Evolutionary conservation across 129 eudicot genomes (phyloP).

Genomic region (Flaveria bidentis): DNA sequence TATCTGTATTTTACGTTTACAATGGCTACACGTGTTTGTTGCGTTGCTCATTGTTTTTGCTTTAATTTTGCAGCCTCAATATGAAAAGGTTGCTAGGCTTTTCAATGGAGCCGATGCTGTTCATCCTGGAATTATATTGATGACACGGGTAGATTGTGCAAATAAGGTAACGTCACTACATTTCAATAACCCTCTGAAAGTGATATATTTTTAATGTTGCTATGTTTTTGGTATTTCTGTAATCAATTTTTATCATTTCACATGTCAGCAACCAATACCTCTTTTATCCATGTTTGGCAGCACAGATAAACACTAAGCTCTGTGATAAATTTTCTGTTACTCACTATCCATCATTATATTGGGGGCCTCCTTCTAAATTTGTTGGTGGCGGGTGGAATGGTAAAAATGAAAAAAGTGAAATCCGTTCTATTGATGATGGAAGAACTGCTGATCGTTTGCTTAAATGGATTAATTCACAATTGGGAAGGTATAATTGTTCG

Average conservation of each 20-base stretch:
- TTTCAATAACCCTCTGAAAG: slow-evolving; percentile 7
- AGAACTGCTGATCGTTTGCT: slow-evolving; percentile 84
- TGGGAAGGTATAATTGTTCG: slow-evolving; percentile 58
- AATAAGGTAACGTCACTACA: slow-evolving; percentile 54
- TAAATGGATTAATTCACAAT: slow-evolving; percentile 73
- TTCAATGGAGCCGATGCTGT: slow-evolving; percentile 85
- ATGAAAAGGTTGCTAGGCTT: slow-evolving; percentile 90
- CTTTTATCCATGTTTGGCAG: slow-evolving; percentile 73
- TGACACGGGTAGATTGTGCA: slow-evolving; percentile 96
- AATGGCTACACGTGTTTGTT: slow-evolving; percentile 5
- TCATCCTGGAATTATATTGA: slow-evolving; percentile 82
- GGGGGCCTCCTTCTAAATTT: slow-evolving; percentile 83
- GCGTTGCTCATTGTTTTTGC: slow-evolving; percentile 8
- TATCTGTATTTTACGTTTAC: slow-evolving; percentile 25
- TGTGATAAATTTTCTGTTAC: slow-evolving; percentile 82
- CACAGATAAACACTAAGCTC: slow-evolving; percentile 84
- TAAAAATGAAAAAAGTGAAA: slow-evolving; percentile 60
- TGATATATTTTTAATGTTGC: slow-evolving; percentile 6
- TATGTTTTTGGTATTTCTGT: slow-evolving; percentile 6
- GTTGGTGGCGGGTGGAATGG: slow-evolving; percentile 57
- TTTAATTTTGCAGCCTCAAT: slow-evolving; percentile 68
- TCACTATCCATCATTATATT: slow-evolving; percentile 76
- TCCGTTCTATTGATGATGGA: slow-evolving; percentile 57
- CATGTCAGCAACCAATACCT: slow-evolving; percentile 44
- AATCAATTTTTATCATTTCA: slow-evolving; percentile 2